phyloP scores from a whole-genome alignment of 352 stramenopile species.

The Globisporangium apiculatum region DNA sequence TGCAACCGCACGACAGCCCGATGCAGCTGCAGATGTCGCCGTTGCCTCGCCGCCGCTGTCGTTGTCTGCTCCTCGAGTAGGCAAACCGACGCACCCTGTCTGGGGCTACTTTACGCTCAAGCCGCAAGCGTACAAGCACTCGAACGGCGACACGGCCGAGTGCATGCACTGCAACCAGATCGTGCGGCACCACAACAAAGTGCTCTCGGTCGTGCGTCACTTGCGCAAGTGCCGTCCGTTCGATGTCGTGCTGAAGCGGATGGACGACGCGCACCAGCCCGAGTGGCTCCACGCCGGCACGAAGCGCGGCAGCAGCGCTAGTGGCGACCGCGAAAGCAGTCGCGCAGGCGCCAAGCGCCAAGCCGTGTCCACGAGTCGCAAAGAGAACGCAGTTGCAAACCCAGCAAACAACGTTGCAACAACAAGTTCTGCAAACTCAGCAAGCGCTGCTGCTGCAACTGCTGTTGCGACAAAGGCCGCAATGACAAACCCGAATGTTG shows the following conservation, averaged over 20 bases:
- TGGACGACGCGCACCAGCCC: not conserved
- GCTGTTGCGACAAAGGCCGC: too few relatives aligned
- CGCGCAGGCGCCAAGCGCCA: not conserved
- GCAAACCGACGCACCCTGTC: conserved; percentile 1
- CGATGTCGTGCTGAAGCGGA: not conserved
- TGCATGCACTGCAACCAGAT: conserved; percentile 1
- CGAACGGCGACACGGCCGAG: conserved; percentile 1
- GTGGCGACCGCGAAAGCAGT: not conserved
- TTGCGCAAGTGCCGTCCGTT: conserved; percentile 2
- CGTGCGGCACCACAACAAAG: conserved; percentile 7
- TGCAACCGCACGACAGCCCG: too few relatives aligned
- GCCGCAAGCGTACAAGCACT: not conserved
- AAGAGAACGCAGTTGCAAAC: too few relatives aligned
- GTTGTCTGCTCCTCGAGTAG: not conserved
- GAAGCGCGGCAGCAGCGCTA: not conserved
- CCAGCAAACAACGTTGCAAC: too few relatives aligned
- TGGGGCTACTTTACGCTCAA: not conserved
- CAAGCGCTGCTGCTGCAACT: too few relatives aligned
- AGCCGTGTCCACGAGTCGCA: too few relatives aligned
- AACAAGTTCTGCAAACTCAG: too few relatives aligned
- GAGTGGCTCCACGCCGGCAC: not conserved
- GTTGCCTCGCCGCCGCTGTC: not conserved
- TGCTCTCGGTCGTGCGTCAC: not conserved
- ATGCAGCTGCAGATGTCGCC: not conserved
- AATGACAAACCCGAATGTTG: too few relatives aligned